Evolutionary conservation across 202 grass and related monocot species (phyloP), one percentile per base, ranked within the genome.

Genomic region (Setaria italica): DNA sequence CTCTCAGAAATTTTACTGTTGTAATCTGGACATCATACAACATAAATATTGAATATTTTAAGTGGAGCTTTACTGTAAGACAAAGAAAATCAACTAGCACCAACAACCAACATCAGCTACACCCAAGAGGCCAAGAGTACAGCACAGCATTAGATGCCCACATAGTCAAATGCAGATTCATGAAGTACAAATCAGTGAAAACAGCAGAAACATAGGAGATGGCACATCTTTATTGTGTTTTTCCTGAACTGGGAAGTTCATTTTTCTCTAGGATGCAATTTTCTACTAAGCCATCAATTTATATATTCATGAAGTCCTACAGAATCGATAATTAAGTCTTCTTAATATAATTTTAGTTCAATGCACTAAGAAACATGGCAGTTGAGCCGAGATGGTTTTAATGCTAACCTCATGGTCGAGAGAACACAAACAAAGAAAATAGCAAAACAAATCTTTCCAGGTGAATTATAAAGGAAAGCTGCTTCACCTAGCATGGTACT

Each of bases 311-410:
- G 54, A 45, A 75, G 60, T 62, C 41, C 3, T 64, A 69, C 39
- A 56, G 25, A 65, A 57, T 32, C 0, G 0, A 50, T 13, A 50
- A 50, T 50, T 50, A 3, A 15, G 46, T 48, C 19, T 77, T 57
- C 47, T 46, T 21, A 84, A 60, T 59, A 84, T 11, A 51, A 59
- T 14, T 73, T 50, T 6, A 84, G 70, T 29, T 35, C n/a, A 59
- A 42, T 51, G 68, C 72, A 73, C 56, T 80, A 80, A 84, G 32
- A 56, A 62, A 5, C 42, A 84, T 59, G 62, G 33, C 29, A 71
- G 13, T 67, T 84, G 46, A 87, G 67, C 1, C 30, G 8, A 67
- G 10, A 59, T 74, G 48, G 30, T 12, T 60, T 64, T 51, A 87
- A 60, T 32, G 65, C 17, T 54, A 62, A 63, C 72, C 33, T 76